Conservation (phyloP, 176 grass and related monocot species). For the sorghum (Sorghum bicolor) region DNA sequence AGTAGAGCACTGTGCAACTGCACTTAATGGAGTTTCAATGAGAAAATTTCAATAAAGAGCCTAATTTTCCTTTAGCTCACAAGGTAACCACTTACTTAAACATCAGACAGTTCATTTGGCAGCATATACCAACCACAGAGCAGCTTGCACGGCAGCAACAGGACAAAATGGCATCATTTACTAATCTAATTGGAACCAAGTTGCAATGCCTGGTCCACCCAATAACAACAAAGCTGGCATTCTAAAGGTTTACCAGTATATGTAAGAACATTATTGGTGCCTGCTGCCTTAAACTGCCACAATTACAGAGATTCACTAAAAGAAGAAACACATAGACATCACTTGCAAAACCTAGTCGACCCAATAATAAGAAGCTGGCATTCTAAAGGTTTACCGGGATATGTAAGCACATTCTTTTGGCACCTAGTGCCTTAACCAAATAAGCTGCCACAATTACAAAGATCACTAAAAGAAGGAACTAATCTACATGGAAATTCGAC, state of each 20-base stretch:
- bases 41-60: background rate
- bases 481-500: background rate
- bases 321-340: background rate
- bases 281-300: background rate
- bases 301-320: background rate
- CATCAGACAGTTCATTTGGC: no score
- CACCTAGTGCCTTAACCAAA: background rate
- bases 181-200: conserved; percentile 43
- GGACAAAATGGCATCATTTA: conserved; percentile 47
- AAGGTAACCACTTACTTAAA: background rate
- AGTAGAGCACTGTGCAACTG: background rate
- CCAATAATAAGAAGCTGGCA: no score
- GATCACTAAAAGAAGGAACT: no score
- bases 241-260: conserved; percentile 56
- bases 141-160: background rate
- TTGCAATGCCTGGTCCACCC: conserved; percentile 42
- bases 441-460: no score
- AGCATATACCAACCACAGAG: background rate
- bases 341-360: no score
- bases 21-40: background rate
- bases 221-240: conserved; percentile 52
- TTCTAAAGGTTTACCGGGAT: no score
- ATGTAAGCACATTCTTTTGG: conserved; percentile 5
- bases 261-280: conserved; percentile 3
- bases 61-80: background rate